Percentiles rank a stretch among this genome's conserved stretches.
phyloP scores from a whole-genome alignment of 2,329 filamentous ascomycete species.

The Paecilomyces variotii region DNA sequence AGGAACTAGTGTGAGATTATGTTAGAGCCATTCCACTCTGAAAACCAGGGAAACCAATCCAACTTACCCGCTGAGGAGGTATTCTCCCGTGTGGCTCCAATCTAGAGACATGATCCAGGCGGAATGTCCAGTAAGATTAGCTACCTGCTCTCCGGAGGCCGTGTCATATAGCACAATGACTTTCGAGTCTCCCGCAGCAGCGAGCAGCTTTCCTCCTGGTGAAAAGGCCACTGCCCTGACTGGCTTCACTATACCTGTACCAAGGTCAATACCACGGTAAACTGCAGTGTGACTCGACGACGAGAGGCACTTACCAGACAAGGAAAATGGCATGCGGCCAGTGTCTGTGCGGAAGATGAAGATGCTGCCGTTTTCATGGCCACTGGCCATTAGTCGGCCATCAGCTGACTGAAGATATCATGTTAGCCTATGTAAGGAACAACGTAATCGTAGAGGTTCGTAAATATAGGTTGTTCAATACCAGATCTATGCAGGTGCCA shows the following conservation, averaged over 20 bases:
- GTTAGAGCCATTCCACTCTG: constrained; percentile 5
- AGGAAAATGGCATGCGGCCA: constrained; percentile 73
- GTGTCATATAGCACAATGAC: constrained; percentile 91
- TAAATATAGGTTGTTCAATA: constrained; percentile 15
- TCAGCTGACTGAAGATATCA: constrained; percentile 50
- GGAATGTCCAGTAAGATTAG: constrained; percentile 68
- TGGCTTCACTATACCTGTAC: constrained; percentile 69
- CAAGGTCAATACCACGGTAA: background rate
- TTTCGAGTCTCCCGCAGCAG: constrained; percentile 80
- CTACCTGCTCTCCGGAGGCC: constrained; percentile 83
- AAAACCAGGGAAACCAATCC: background rate
- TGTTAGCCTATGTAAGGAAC: constrained; percentile 7
- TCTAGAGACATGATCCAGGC: constrained; percentile 88
- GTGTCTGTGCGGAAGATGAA: constrained; percentile 95
- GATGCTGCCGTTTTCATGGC: constrained; percentile 83
- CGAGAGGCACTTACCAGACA: constrained; percentile 55
- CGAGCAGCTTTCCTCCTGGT: constrained; percentile 72
- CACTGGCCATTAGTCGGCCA: constrained; percentile 79
- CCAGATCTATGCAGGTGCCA: constrained; percentile 77
- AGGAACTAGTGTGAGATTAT: constrained; percentile 43
- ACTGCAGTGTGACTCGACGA: background rate
- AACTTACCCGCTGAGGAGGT: constrained; percentile 68
- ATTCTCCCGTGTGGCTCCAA: constrained; percentile 91
- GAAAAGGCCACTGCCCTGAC: constrained; percentile 83
- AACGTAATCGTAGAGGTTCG: constrained; percentile 14